Percentiles rank a stretch among this genome's conserved stretches.
These are phyloP conservation scores for Colletotrichum spaethianum DNA, from an alignment of 2,329 filamentous ascomycete genomes.

Conservation along the genomic window DNA sequence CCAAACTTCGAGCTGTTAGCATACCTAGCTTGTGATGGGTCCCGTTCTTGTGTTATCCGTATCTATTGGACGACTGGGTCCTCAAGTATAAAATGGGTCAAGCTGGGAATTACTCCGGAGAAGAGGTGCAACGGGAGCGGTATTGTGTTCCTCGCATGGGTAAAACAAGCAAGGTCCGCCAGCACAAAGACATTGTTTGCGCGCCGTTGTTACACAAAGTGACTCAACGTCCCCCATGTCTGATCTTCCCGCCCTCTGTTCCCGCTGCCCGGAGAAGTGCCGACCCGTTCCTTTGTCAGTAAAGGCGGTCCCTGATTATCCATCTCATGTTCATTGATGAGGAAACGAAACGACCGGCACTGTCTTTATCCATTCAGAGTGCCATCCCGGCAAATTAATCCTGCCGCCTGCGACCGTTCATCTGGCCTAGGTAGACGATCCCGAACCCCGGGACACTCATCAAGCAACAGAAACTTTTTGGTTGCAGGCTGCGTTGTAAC, in stretches of 20 bases:
- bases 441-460: slow-evolving; percentile 17
- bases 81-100: background rate
- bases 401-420: slow-evolving; percentile 20
- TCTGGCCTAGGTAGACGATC: slow-evolving; percentile 28
- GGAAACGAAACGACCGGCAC: background rate
- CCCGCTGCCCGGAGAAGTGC: slow-evolving; percentile 11
- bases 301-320: background rate
- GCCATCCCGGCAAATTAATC: slow-evolving; percentile 13
- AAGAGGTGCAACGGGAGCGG: background rate
- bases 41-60: background rate
- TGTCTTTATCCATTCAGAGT: background rate
- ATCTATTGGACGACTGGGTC: background rate
- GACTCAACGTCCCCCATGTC: background rate
- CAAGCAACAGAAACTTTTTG: slow-evolving; percentile 7
- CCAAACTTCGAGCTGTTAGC: slow-evolving; percentile 5
- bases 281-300: background rate
- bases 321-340: background rate
- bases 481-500: slow-evolving; percentile 24
- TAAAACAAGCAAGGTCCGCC: background rate
- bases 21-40: background rate
- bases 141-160: background rate
- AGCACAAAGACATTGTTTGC: background rate
- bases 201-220: background rate
- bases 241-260: background rate
- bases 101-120: background rate